These are phyloP conservation scores for Globisporangium nodosum DNA, from an alignment of 352 stramenopile genomes.

Conservation along the genomic window DNA sequence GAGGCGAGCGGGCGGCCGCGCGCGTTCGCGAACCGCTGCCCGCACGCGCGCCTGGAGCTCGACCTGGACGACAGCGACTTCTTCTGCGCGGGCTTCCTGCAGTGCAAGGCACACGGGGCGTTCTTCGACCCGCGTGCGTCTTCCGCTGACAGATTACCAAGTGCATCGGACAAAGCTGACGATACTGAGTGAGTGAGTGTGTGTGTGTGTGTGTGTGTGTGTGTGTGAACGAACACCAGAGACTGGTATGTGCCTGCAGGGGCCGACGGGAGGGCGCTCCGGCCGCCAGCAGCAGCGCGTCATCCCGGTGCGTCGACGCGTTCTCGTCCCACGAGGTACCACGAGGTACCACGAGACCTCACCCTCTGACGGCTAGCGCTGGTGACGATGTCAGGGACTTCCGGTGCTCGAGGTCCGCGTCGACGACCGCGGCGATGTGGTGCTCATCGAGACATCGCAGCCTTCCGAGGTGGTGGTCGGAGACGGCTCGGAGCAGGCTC, in stretches of 20 bases:
- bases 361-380: neutral
- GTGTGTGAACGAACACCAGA: conserved; percentile 10
- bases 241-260: conserved; percentile 61
- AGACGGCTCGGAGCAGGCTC: conserved; percentile 9
- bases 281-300: conserved; percentile 15
- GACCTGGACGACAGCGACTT: conserved; percentile 81
- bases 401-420: conserved; percentile 32
- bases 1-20: conserved; percentile 32
- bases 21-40: conserved; percentile 62
- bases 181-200: too few species aligned
- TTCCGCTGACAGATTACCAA: too few species aligned
- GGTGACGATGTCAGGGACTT: conserved; percentile 21
- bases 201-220: too few species aligned
- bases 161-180: too few species aligned
- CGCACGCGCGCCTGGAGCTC: conserved; percentile 66
- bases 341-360: too few species aligned
- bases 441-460: conserved; percentile 15
- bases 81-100: conserved; percentile 70
- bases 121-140: conserved; percentile 66
- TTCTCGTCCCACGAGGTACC: too few species aligned
- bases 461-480: conserved; percentile 14
- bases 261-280: conserved; percentile 30
- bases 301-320: conserved; percentile 19
- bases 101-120: conserved; percentile 76
- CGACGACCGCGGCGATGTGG: conserved; percentile 31